Conservation (phyloP, 352 stramenopile species). For the Halophytophthora batemanensis region DNA sequence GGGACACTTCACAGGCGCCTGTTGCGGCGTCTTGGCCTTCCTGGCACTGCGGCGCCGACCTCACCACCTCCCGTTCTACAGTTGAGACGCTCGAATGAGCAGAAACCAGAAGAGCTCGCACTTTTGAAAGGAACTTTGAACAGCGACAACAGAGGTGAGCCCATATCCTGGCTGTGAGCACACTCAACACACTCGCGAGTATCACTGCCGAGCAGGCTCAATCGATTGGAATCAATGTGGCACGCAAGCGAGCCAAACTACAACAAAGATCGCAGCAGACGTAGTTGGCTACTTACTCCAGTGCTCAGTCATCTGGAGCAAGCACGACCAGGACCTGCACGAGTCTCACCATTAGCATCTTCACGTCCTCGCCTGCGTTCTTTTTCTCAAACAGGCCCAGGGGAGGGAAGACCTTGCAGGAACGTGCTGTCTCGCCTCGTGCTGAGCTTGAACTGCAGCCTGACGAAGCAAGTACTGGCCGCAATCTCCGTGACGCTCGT, state of each 20-base stretch:
- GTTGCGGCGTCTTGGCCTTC: slow-evolving; percentile 16
- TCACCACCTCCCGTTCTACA: neutral
- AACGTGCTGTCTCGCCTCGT: slow-evolving; percentile 1
- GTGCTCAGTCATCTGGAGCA: neutral
- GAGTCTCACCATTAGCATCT: slow-evolving; percentile 3
- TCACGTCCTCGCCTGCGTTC: neutral
- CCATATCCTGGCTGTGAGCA: no score
- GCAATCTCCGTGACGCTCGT: slow-evolving; percentile 1
- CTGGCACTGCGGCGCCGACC: slow-evolving; percentile 10
- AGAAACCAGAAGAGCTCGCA: neutral
- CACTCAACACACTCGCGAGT: no score
- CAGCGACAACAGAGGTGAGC: no score
- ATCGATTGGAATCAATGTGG: no score
- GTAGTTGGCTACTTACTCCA: no score
- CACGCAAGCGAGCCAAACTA: no score
- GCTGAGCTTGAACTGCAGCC: slow-evolving; percentile 3
- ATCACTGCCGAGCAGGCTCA: no score
- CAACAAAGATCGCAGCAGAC: no score
- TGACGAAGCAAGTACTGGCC: neutral
- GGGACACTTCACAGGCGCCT: slow-evolving; percentile 13
- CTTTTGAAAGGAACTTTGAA: no score
- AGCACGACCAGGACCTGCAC: slow-evolving; percentile 2
- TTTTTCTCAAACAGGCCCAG: neutral
- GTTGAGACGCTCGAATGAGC: neutral
- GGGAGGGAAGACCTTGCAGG: neutral